Conservation (phyloP, 352 stramenopile genomes). For the Globisporangium middletonii region DNA sequence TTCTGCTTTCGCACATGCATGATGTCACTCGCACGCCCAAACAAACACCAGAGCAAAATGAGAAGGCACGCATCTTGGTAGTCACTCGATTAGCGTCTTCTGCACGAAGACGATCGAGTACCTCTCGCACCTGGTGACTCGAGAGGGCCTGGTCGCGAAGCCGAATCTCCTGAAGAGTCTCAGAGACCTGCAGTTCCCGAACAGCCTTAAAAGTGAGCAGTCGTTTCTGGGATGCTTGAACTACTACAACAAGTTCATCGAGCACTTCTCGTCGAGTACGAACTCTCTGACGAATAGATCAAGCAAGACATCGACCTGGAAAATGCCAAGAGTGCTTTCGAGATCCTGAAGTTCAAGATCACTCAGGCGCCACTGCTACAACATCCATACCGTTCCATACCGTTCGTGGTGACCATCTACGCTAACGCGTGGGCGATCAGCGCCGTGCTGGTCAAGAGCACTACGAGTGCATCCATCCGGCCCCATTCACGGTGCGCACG, state of each 20-base stretch:
- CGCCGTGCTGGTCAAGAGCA: conserved; percentile 10
- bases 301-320: not conserved
- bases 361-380: conserved; percentile 4
- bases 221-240: conserved; percentile 16
- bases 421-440: conserved; percentile 18
- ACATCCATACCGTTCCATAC: conserved; percentile 5
- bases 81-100: conserved; percentile 13
- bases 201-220: conserved; percentile 15
- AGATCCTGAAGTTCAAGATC: conserved; percentile 12
- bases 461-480: conserved; percentile 8
- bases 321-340: conserved; percentile 1
- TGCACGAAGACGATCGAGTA: conserved; percentile 9
- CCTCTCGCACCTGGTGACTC: conserved; percentile 11
- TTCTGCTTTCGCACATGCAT: too few species aligned
- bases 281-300: conserved; percentile 11
- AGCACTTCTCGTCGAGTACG: conserved; percentile 17
- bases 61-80: too few species aligned
- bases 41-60: too few species aligned
- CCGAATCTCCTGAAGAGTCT: conserved; percentile 11
- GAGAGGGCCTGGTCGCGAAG: conserved; percentile 7
- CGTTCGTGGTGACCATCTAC: conserved; percentile 14
- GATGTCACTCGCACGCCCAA: too few species aligned
- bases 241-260: conserved; percentile 25
- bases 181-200: conserved; percentile 7
- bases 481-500: conserved; percentile 4